These are phyloP conservation scores for Xerocomus amazonicus DNA, from an alignment of 1,284 basidiomycete genomes.

Conservation along the genomic window DNA sequence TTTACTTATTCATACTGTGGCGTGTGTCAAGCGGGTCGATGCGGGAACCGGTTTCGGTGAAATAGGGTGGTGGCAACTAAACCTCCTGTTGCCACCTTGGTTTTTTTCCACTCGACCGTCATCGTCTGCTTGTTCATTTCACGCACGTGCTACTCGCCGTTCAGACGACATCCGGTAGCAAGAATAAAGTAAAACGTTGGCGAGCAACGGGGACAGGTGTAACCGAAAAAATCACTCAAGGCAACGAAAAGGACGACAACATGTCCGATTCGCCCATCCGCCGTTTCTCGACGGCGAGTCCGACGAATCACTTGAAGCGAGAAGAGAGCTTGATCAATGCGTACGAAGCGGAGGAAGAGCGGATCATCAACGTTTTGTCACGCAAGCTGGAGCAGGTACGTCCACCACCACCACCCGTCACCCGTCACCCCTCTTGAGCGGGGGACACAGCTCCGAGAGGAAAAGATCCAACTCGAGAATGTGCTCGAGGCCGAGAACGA, in stretches of 20 bases:
- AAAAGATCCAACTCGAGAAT: slow-evolving; percentile 81
- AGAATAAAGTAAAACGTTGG: too few species aligned
- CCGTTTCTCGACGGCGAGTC: slow-evolving; percentile 51
- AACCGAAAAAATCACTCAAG: not conserved
- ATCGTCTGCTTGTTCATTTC: too few species aligned
- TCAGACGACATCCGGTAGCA: too few species aligned
- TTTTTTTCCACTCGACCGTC: not conserved
- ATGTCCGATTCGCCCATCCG: slow-evolving; percentile 65
- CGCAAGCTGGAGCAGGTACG: slow-evolving; percentile 75
- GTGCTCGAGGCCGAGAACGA: slow-evolving; percentile 76
- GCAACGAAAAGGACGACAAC: not conserved
- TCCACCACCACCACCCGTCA: not conserved
- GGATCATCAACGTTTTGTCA: slow-evolving; percentile 76
- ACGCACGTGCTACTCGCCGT: too few species aligned
- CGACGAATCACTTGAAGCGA: slow-evolving; percentile 46
- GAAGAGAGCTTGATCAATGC: slow-evolving; percentile 78
- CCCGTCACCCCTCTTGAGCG: too few species aligned
- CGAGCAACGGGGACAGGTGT: too few species aligned
- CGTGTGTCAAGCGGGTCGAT: slow-evolving; percentile 3
- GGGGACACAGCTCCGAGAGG: slow-evolving; percentile 50
- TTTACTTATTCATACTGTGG: slow-evolving; percentile 25
- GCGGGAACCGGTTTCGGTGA: slow-evolving; percentile 14
- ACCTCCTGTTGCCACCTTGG: slow-evolving; percentile 4
- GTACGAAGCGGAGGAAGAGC: slow-evolving; percentile 83
- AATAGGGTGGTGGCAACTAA: slow-evolving; percentile 12